These are phyloP conservation scores for Elymus sibiricus DNA, from an alignment of 176 grass and related monocot species.

Conservation along the genomic window DNA sequence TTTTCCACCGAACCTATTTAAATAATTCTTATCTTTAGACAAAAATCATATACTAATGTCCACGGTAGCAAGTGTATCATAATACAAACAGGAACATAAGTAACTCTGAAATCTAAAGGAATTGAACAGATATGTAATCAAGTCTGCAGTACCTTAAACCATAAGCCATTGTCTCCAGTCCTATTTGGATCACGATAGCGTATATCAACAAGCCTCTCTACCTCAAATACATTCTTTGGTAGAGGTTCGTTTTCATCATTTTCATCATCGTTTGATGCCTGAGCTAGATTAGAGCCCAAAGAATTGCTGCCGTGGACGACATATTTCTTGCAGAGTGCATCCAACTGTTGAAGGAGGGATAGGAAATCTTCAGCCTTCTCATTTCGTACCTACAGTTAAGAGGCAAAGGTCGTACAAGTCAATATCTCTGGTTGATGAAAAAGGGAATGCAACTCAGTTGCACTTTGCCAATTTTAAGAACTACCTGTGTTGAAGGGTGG, in stretches of 20 bases:
- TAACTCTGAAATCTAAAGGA: background rate
- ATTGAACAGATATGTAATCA: background rate
- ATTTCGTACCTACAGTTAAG: constrained; percentile 44
- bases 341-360: constrained; percentile 50
- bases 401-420: background rate
- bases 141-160: constrained; percentile 48
- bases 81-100: background rate
- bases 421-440: background rate
- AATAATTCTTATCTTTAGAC: background rate
- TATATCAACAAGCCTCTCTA: constrained; percentile 45
- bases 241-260: background rate
- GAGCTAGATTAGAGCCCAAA: background rate
- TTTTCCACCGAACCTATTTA: constrained; percentile 60
- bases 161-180: constrained; percentile 34
- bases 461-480: background rate
- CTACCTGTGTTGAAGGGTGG: constrained; percentile 53
- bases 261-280: constrained; percentile 28
- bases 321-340: no score
- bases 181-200: constrained; percentile 53
- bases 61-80: background rate
- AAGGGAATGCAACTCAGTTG: background rate
- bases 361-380: constrained; percentile 69
- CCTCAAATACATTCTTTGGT: constrained; percentile 45
- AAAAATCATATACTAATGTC: background rate
- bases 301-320: constrained; percentile 3